phyloP scores from a whole-genome alignment of 257 asterid genomes.

The Thymus quinquecostatus region DNA sequence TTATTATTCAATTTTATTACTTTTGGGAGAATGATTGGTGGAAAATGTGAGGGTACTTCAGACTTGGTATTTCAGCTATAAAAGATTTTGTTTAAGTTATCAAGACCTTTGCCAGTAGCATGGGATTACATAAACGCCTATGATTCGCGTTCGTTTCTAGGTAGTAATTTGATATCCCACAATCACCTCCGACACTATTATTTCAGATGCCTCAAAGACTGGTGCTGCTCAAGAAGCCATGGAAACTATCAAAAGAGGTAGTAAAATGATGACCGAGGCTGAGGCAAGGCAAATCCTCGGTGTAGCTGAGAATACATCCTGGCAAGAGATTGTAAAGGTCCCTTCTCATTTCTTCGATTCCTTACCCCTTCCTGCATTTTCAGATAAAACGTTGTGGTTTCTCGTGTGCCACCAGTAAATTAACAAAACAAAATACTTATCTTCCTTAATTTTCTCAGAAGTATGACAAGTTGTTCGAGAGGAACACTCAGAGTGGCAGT shows the following conservation, averaged over 20 bases:
- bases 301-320: conserved; percentile 58
- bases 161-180: background rate
- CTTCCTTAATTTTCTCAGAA: conserved; percentile 40
- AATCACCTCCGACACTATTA: background rate
- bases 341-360: background rate
- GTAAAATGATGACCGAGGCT: conserved; percentile 69
- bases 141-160: too few relatives aligned
- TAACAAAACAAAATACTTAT: background rate
- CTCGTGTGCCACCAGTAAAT: background rate
- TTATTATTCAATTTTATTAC: background rate
- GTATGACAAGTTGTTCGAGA: conserved; percentile 63
- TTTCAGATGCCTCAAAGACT: conserved; percentile 68
- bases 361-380: background rate
- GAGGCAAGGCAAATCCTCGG: conserved; percentile 87
- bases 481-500: conserved; percentile 64
- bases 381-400: background rate
- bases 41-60: too few relatives aligned
- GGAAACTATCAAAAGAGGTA: conserved; percentile 53
- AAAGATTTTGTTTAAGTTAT: too few relatives aligned
- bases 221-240: conserved; percentile 80
- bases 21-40: background rate
- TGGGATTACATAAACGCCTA: too few relatives aligned
- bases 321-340: conserved; percentile 80
- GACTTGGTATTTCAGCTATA: too few relatives aligned
- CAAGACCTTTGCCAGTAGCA: too few relatives aligned